phyloP scores from a whole-genome alignment of 805 yeast species.

The Grigorovia humatica region DNA sequence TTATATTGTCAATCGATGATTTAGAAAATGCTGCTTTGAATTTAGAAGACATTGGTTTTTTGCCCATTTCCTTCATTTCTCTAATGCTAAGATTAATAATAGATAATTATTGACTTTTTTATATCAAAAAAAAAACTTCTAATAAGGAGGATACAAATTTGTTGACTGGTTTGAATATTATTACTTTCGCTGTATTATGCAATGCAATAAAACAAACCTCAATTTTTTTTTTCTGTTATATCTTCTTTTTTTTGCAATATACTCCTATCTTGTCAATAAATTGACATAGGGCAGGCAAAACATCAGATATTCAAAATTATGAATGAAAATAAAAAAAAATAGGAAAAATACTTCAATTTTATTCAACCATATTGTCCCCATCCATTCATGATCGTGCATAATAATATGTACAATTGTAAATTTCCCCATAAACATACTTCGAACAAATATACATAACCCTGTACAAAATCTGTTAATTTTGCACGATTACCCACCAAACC shows the following conservation, averaged over 20 bases:
- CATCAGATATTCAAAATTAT: not conserved
- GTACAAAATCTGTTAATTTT: not conserved
- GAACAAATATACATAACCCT: not conserved
- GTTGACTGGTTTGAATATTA: not conserved
- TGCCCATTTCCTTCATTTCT: not conserved
- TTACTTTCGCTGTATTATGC: not conserved
- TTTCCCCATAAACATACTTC: not conserved
- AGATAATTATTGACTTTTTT: not conserved
- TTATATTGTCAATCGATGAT: conserved; percentile 9
- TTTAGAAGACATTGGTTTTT: not conserved
- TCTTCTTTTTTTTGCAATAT: not conserved
- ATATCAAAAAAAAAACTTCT: not conserved
- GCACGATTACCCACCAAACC: not conserved
- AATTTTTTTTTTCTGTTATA: not conserved
- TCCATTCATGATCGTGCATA: not conserved
- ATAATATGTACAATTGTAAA: too few species aligned
- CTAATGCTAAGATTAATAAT: too few species aligned
- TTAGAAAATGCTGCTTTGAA: not conserved
- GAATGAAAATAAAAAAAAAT: not conserved
- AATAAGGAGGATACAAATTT: not conserved
- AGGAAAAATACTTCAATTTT: too few species aligned
- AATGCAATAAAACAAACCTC: not conserved
- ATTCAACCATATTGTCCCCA: not conserved
- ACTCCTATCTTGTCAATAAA: not conserved
- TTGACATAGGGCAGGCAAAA: too few species aligned